Conservation (phyloP, 1,284 basidiomycete species). For the Cryptococcus sp. region DNA sequence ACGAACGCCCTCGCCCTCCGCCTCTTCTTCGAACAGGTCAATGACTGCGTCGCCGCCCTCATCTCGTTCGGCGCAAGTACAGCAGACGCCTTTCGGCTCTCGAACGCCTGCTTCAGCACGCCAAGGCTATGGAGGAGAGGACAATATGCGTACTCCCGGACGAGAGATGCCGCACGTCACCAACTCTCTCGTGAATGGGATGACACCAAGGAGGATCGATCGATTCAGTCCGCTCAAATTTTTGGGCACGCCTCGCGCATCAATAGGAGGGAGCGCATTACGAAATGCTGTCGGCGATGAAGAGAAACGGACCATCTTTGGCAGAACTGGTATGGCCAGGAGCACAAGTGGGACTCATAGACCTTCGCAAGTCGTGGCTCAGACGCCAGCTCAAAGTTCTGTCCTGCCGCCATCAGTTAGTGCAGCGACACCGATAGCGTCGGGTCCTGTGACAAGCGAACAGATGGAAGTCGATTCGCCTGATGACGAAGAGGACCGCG, state of each 20-base stretch:
- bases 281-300: conserved; percentile 8
- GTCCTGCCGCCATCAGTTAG: not conserved
- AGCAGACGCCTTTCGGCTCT: not conserved
- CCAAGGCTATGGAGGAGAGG: not conserved
- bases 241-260: conserved; percentile 35
- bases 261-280: conserved; percentile 13
- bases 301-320: conserved; percentile 27
- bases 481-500: conserved; percentile 4
- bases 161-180: conserved; percentile 29
- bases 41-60: conserved; percentile 8
- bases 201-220: conserved; percentile 27
- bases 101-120: not conserved
- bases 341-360: not conserved
- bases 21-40: conserved; percentile 5
- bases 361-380: not conserved
- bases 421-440: not conserved
- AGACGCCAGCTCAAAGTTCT: no score
- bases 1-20: conserved; percentile 4
- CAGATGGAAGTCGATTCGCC: not conserved
- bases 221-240: conserved; percentile 38
- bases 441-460: not conserved
- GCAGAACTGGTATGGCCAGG: conserved; percentile 3
- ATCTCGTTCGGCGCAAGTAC: not conserved
- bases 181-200: conserved; percentile 38
- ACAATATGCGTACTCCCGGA: conserved; percentile 14